Percentiles rank a stretch among this genome's conserved stretches.
Evolutionary conservation across 345 rosid genomes (phyloP).

Genomic region (Eucalyptus tenuipes): DNA sequence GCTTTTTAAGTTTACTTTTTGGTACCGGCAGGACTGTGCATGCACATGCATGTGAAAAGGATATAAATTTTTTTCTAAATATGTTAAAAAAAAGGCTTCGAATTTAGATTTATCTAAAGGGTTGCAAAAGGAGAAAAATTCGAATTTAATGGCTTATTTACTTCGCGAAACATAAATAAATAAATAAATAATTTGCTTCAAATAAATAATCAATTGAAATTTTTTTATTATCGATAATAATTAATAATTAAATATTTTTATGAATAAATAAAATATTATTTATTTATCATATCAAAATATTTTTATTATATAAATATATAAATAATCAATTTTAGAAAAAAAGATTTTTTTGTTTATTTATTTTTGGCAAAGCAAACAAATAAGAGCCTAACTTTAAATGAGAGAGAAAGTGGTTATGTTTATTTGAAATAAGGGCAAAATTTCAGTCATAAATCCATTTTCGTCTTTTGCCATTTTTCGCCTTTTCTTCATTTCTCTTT

Average conservation of each 20-base stretch:
- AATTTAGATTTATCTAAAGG: not conserved
- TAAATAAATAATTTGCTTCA: rapidly evolving
- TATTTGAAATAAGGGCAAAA: too few relatives aligned
- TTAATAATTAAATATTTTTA: not conserved
- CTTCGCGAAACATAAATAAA: rapidly evolving
- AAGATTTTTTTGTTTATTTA: rapidly evolving
- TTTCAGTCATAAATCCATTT: too few relatives aligned
- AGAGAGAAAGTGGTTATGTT: too few relatives aligned
- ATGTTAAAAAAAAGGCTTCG: not conserved
- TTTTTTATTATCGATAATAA: not conserved
- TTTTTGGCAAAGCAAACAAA: not conserved
- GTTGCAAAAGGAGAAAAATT: not conserved
- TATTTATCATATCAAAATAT: not conserved
- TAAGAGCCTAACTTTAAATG: too few relatives aligned
- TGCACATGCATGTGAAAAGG: not conserved
- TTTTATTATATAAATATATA: too few relatives aligned
- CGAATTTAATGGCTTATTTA: not conserved
- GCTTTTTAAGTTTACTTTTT: not conserved
- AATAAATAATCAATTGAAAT: not conserved
- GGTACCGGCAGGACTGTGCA: not conserved
- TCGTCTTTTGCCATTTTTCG: too few relatives aligned
- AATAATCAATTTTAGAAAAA: rapidly evolving
- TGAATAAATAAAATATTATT: not conserved
- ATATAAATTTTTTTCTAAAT: not conserved
- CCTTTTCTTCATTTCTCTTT: too few relatives aligned